Evolutionary conservation across 1,139 yeast species (phyloP), one percentile per base, ranked within the genome.

Genomic region (Hanseniaspora uvarum): DNA sequence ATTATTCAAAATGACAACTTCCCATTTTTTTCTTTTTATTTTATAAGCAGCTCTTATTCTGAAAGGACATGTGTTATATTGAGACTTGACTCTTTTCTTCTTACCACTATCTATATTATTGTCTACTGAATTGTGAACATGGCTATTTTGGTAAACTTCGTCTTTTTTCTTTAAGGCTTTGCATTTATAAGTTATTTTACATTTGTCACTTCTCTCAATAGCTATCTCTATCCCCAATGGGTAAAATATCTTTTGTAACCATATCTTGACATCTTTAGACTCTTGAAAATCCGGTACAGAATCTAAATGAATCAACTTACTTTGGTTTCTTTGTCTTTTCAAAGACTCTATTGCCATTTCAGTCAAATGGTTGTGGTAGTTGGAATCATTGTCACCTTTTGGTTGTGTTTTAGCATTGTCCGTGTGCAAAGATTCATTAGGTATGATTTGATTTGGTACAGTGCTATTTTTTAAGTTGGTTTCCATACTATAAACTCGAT

Each of bases 161-260:
- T 64, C 59, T 63, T 54, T 65, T 57, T 65, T 63, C 61, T 61
- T 66, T 56, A 61, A 64, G 58, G 63, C 73, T 63, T 80, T 82
- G 63, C 92, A 83, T 62, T 80, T 79, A 69, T 83, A 83, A 18
- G 83, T 81, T 40, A 82, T 81, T 65, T 83, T 83, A 47, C 78
- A 70, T 39, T 76, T 75, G 64, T 83, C 92, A 0, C 86, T 80
- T 53, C 92, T 69, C 65, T 81, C 88, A 56, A 82, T 82, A 5
- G 81, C 88, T 18, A 83, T 71, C 55, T 73, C 72, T 38, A 83
- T 77, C 1, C 86, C 85, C 55, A 74, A 72, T 10, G 73, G 69
- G 21, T 70, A 68, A 47, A 75, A 68, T 54, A 70, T 69, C 39
- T 73, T 68, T 60, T 73, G 81, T 46, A 83, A 65, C 88, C 88